Base-by-base conservation (phyloP, 495 filamentous ascomycete genomes). In the Podospora anserina region DNA sequence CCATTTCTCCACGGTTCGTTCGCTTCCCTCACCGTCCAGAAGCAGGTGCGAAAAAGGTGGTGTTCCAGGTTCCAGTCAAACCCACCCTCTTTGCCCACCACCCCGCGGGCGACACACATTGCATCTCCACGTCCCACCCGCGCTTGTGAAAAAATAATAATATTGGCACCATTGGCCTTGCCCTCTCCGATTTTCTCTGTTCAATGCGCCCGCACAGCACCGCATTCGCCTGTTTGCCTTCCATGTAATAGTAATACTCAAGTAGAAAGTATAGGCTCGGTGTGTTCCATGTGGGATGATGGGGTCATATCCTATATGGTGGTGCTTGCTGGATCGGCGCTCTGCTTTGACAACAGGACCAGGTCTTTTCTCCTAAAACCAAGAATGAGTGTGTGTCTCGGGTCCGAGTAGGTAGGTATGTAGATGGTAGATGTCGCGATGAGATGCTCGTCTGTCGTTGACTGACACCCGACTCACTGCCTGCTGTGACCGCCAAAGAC, bases 101-200 rank as follows among this genome's bases (percentile, higher is more conserved):
- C 64, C 64, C 53, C 65, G 11, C 39, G 39, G 39, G 39, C 39
- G 58, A 68, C 69, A 58, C n/a, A 26, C 65, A 57, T 67, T 34
- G 67, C 64, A 63, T 72, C 75, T 77, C 75, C 75, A 76, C 74
- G 70, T 68, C 67, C 69, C 71, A 66, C 74, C 75, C 73, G 69
- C 75, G 70, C 75, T 72, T 68, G 67, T 28, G 60, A 62, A 62
- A 27, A 63, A 26, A 63, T 18, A 53, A 63, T 39, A 63, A 61
- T 28, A 63, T 61, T 18, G 39, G 39, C 39, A 49, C 39, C 39
- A 49, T 49, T 49, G 39, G 39, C 39, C 39, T 49, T 28, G 28
- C 59, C 23, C 59, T 27, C 55, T 58, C 55, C 5, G 55, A 9
- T 19, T 58, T 58, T 58, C 55, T 58, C 55, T 26, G 4, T 4